These are phyloP conservation scores for Diplocarpon rosae DNA, from an alignment of 2,329 filamentous ascomycete genomes.

Conservation along the genomic window DNA sequence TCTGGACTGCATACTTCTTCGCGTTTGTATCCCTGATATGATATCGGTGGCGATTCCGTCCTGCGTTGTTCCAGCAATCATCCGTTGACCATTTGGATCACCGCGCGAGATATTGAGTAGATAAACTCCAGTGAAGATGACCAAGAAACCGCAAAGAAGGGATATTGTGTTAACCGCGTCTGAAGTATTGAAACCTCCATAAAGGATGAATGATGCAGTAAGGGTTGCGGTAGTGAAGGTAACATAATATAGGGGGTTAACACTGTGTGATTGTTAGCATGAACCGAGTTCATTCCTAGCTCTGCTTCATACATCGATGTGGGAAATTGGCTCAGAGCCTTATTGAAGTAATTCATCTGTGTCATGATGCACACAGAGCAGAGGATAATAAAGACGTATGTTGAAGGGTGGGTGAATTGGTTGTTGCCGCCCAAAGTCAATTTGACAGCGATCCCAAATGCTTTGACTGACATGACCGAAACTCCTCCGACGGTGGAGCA, in stretches of 20 bases:
- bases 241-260: slow-evolving; percentile 81
- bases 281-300: neutral
- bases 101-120: slow-evolving; percentile 88
- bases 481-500: slow-evolving; percentile 95
- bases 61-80: slow-evolving; percentile 49
- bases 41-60: slow-evolving; percentile 87
- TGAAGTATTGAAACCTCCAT: slow-evolving; percentile 90
- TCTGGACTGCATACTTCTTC: slow-evolving; percentile 84
- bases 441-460: slow-evolving; percentile 94
- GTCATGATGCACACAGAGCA: slow-evolving; percentile 89
- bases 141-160: slow-evolving; percentile 81
- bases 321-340: slow-evolving; percentile 90
- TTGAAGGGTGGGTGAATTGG: slow-evolving; percentile 89
- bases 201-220: slow-evolving; percentile 90
- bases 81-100: slow-evolving; percentile 69
- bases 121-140: slow-evolving; percentile 93
- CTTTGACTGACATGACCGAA: slow-evolving; percentile 98
- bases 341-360: slow-evolving; percentile 99
- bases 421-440: slow-evolving; percentile 88
- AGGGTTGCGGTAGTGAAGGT: slow-evolving; percentile 94
- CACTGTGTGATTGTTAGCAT: slow-evolving; percentile 32
- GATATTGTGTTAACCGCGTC: slow-evolving; percentile 88
- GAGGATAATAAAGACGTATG: slow-evolving; percentile 94
- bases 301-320: slow-evolving; percentile 73
- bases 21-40: slow-evolving; percentile 78